Evolutionary conservation across 352 stramenopile species (phyloP).

Genomic region (Aphanomyces euteiches): DNA sequence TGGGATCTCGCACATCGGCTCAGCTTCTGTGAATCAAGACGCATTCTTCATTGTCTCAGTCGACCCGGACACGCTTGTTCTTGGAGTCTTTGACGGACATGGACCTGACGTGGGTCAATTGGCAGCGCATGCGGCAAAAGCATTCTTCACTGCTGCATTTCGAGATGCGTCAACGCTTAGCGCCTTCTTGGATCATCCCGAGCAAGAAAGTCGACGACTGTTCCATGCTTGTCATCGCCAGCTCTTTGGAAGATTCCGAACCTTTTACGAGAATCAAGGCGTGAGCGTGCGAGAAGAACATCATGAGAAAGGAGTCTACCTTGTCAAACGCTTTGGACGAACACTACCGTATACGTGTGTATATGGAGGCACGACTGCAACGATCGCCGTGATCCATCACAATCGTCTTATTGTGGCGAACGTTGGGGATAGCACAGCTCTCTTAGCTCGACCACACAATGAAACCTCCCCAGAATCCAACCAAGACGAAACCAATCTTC

Average conservation of each 20-base stretch:
- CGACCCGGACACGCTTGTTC: background rate
- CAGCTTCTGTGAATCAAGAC: constrained; percentile 19
- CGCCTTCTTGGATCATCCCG: background rate
- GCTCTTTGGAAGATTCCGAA: background rate
- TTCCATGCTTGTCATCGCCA: constrained; percentile 24
- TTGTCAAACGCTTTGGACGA: background rate
- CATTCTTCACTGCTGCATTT: constrained; percentile 8
- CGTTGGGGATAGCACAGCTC: constrained; percentile 19
- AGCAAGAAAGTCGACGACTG: background rate
- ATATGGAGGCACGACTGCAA: constrained; percentile 25
- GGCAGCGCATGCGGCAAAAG: background rate
- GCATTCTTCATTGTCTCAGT: constrained; percentile 10
- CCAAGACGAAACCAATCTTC: too few species aligned
- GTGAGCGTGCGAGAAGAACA: background rate
- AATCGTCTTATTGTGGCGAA: constrained; percentile 13
- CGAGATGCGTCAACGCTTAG: background rate
- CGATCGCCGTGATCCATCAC: constrained; percentile 7
- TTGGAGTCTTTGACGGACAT: constrained; percentile 22
- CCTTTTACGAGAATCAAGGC: constrained; percentile 21
- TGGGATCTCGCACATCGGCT: constrained; percentile 23
- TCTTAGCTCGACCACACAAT: constrained; percentile 12
- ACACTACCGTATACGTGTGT: constrained; percentile 10
- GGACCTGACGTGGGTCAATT: constrained; percentile 7
- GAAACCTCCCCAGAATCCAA: background rate
- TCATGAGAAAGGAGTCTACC: background rate